Base-by-base conservation (phyloP, 805 yeast genomes). In the Candida maris region DNA sequence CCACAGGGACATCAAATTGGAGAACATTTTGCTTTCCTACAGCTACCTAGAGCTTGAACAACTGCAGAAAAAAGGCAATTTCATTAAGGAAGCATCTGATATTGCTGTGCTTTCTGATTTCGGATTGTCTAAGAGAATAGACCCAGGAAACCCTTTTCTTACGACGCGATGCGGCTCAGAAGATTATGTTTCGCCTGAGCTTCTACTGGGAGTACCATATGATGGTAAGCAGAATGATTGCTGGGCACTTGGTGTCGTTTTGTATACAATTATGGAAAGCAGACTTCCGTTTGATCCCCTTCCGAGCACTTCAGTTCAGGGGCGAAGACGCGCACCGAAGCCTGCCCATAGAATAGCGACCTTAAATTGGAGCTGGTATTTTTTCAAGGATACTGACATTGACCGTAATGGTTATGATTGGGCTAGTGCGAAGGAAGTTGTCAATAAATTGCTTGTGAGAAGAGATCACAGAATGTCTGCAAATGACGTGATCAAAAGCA, bases 141-240 rank as follows among this genome's bases (percentile, higher is more conserved):
- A 73, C 33, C 73, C 77, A 1, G 70, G 65, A 1, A 67, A 75
- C 45, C 84, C 87, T 18, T 49, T 81, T 39, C 68, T 94, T 18
- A 73, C 85, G 3, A 91, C 97, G 1, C 64, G 97, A 42, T 93
- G 98, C 59, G 98, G 99, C 0, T 85, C 96, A 1, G 96, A 86
- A 45, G 98, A 93, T 57, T 93, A 93, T 52, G 95, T 93, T 5
- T 82, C 96, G 0, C 99, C 98, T 0, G 99, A 93, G 54, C 63
- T 93, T 17, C 65, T 93, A 25, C 76, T 93, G 77, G 97, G 97
- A 1, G 69, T 85, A 38, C 82, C 87, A 5, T 93, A 93, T 54
- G 91, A 91, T 52, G 99, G 99, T 9, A 73, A 84, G 35, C 78
- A 85, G 45, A 82, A 93, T 32, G 99, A 93, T 58, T 69, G 89